Evolutionary conservation across 257 asterid species (phyloP).

Genomic region (Thymus mandschuricus): DNA sequence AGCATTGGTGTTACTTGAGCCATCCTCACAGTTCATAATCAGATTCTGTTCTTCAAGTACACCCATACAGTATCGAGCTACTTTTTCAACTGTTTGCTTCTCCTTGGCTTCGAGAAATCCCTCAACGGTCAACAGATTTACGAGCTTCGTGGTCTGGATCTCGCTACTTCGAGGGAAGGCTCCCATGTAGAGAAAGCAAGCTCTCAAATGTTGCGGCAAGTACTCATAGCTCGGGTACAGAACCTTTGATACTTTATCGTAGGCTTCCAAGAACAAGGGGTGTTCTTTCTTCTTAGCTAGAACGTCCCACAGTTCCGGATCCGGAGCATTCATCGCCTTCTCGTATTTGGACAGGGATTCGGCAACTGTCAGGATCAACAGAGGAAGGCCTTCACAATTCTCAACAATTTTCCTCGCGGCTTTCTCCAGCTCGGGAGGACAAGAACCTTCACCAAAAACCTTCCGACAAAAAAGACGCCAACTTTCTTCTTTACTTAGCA

Average conservation of each 20-base stretch:
- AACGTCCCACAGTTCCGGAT: conserved; percentile 19
- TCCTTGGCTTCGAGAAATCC: conserved; percentile 20
- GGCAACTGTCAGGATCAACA: conserved; percentile 26
- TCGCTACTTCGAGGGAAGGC: background rate
- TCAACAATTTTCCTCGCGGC: conserved; percentile 7
- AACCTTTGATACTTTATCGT: background rate
- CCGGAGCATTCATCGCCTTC: background rate
- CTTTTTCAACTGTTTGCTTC: background rate
- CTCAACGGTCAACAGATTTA: background rate
- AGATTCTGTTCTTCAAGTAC: background rate
- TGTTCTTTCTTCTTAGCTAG: background rate
- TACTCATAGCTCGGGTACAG: conserved; percentile 32
- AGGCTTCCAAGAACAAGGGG: background rate
- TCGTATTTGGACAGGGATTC: conserved; percentile 7
- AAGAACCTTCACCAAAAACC: background rate
- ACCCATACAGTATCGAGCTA: background rate
- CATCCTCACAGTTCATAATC: background rate
- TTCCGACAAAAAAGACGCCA: conserved; percentile 15
- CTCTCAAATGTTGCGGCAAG: background rate
- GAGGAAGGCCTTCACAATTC: conserved; percentile 37
- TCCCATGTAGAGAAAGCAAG: background rate
- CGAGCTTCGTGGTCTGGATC: conserved; percentile 8
- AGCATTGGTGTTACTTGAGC: background rate
- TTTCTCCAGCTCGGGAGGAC: conserved; percentile 19
- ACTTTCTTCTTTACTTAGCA: conserved; percentile 16